phyloP scores from a whole-genome alignment of 2,329 filamentous ascomycete genomes.

The Lithohypha guttulata region DNA sequence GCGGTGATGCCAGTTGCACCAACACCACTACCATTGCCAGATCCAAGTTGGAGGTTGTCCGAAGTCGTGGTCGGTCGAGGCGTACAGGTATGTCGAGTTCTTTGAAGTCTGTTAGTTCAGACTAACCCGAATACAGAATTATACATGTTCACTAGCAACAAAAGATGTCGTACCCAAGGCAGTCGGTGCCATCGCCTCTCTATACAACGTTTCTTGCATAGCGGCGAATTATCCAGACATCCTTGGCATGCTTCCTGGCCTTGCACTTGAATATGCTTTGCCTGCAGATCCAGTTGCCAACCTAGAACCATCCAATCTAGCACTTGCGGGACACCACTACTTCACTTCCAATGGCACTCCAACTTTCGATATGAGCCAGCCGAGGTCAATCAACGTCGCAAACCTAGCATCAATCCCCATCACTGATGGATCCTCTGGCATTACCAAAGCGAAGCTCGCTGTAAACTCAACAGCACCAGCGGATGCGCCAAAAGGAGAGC shows the following conservation, averaged over 20 bases:
- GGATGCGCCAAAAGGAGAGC: slow-evolving; percentile 46
- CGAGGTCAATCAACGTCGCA: slow-evolving; percentile 34
- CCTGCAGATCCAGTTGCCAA: slow-evolving; percentile 26
- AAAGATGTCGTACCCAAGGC: slow-evolving; percentile 51
- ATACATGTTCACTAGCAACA: slow-evolving; percentile 63
- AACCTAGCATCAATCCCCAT: background rate
- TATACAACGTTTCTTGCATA: slow-evolving; percentile 81
- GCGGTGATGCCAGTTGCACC: slow-evolving; percentile 33
- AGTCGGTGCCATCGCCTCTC: slow-evolving; percentile 65
- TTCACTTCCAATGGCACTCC: slow-evolving; percentile 62
- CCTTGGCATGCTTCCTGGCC: slow-evolving; percentile 51
- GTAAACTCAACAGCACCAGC: slow-evolving; percentile 52
- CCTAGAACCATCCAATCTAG: slow-evolving; percentile 45
- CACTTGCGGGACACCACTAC: slow-evolving; percentile 67
- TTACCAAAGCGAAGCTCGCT: slow-evolving; percentile 53
- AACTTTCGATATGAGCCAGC: slow-evolving; percentile 62
- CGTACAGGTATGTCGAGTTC: slow-evolving; percentile 41
- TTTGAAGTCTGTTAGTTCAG: background rate
- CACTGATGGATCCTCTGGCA: slow-evolving; percentile 41
- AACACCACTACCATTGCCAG: slow-evolving; percentile 50
- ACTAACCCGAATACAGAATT: slow-evolving; percentile 57
- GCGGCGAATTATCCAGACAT: slow-evolving; percentile 59
- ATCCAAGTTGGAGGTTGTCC: slow-evolving; percentile 51
- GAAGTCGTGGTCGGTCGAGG: slow-evolving; percentile 81
- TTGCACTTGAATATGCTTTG: slow-evolving; percentile 58